A percentile compares a stretch with the other conserved stretches of the same genome.
phyloP scores from a whole-genome alignment of 2,329 filamentous ascomycete genomes.

The Xylaria hypoxylon region DNA sequence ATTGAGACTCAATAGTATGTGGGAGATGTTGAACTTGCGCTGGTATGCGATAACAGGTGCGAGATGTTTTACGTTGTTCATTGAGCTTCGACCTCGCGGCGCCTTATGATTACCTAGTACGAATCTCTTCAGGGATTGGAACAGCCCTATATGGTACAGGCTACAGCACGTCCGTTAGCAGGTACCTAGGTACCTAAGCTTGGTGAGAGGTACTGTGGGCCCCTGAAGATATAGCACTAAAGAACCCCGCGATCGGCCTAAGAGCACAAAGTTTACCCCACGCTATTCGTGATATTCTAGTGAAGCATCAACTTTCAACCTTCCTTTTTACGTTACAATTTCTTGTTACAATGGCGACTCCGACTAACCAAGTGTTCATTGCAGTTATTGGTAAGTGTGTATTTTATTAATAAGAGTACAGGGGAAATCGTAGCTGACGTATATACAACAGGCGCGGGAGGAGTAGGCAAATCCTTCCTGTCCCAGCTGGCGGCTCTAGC shows the following conservation, averaged over 20 bases:
- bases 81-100: neutral
- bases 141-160: conserved; percentile 1
- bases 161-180: too few species aligned
- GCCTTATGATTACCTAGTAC: neutral
- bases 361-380: conserved; percentile 62
- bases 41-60: neutral
- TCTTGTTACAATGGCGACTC: conserved; percentile 43
- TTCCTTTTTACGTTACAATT: conserved; percentile 50
- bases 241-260: conserved; percentile 50
- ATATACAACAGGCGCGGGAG: conserved; percentile 77
- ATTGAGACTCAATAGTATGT: neutral
- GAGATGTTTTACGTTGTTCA: neutral
- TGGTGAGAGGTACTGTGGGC: too few species aligned
- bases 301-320: conserved; percentile 15
- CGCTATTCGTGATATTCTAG: conserved; percentile 24
- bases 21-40: neutral
- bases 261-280: conserved; percentile 38
- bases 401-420: conserved; percentile 6
- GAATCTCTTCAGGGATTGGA: conserved; percentile 3
- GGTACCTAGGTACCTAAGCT: too few species aligned
- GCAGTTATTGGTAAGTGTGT: conserved; percentile 59
- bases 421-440: conserved; percentile 23
- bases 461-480: conserved; percentile 92
- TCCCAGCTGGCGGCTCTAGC: conserved; percentile 79
- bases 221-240: too few species aligned